Evolutionary conservation across 768 basidiomycete species (phyloP).

Genomic region (Amanita rubescens): DNA sequence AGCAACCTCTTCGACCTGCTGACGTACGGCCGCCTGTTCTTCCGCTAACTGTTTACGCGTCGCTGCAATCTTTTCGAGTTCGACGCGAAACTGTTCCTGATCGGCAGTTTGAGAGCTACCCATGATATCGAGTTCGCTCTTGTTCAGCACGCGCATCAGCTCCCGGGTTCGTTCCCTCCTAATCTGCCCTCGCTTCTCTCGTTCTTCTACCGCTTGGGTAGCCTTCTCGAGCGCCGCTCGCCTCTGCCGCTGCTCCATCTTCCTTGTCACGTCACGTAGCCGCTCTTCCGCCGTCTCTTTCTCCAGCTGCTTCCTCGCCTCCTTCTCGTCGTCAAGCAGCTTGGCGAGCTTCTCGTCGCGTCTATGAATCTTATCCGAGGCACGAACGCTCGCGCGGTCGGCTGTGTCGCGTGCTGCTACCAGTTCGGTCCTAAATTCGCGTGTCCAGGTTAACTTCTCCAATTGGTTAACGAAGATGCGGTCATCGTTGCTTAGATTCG

Average conservation of each 20-base stretch:
- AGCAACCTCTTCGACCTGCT: constrained; percentile 1
- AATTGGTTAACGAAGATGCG: constrained; percentile 3
- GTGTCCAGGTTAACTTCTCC: not conserved
- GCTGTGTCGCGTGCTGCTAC: constrained; percentile 3
- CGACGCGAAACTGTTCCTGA: not conserved
- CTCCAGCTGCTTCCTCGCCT: not conserved
- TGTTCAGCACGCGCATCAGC: constrained; percentile 1
- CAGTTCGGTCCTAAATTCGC: not conserved
- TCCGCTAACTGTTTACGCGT: not conserved
- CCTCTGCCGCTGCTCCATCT: not conserved
- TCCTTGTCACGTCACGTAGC: not conserved
- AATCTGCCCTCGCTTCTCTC: constrained; percentile 2
- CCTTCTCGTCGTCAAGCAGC: not conserved
- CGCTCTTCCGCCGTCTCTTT: not conserved
- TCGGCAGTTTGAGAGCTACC: not conserved
- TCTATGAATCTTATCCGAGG: not conserved
- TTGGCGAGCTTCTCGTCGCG: constrained; percentile 4
- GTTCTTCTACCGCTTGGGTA: not conserved
- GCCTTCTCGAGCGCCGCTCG: not conserved
- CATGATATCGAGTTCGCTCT: constrained; percentile 7
- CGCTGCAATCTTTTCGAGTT: constrained; percentile 1
- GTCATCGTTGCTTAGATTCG: constrained; percentile 1
- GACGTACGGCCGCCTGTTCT: not conserved
- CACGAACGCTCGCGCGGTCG: not conserved
- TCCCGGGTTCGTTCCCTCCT: constrained; percentile 4